These are phyloP conservation scores for Knufia petricola DNA, from an alignment of 2,329 filamentous ascomycete species.

Conservation along the genomic window DNA sequence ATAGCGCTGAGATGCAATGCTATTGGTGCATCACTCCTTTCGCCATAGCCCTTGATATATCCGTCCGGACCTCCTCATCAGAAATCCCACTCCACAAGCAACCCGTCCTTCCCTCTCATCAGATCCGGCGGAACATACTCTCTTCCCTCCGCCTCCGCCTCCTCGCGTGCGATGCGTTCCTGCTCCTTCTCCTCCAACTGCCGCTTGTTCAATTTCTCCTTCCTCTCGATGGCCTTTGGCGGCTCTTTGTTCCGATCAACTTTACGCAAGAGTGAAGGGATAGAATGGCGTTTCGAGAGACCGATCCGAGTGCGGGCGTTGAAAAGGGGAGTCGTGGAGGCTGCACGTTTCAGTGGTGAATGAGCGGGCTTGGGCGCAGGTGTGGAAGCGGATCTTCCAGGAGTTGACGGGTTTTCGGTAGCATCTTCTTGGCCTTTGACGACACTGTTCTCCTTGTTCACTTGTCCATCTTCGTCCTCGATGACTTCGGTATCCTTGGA, in stretches of 20 bases:
- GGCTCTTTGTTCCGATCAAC: conserved; percentile 21
- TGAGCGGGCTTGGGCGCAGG: conserved; percentile 14
- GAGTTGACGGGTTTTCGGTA: conserved; percentile 1
- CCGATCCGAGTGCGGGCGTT: conserved; percentile 18
- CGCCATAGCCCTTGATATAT: not conserved
- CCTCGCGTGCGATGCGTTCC: conserved; percentile 13
- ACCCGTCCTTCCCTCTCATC: conserved; percentile 20
- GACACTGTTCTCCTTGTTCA: conserved; percentile 8
- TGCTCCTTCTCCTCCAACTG: conserved; percentile 11
- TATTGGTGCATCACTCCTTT: no score
- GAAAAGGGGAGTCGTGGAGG: conserved; percentile 7
- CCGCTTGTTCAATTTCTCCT: conserved; percentile 19
- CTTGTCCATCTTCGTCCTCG: not conserved
- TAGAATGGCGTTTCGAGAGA: conserved; percentile 20
- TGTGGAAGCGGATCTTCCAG: conserved; percentile 1
- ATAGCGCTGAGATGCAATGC: no score
- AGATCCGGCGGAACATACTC: conserved; percentile 16
- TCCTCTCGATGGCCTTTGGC: conserved; percentile 18
- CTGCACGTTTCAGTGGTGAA: conserved; percentile 19
- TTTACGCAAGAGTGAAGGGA: conserved; percentile 21
- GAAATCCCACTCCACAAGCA: conserved; percentile 22
- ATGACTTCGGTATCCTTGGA: not conserved
- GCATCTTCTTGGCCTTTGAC: not conserved
- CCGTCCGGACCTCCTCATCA: conserved; percentile 5
- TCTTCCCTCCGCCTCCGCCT: conserved; percentile 9